Conservation (phyloP, 305 asterid species). For the Solanum hybrid region DNA sequence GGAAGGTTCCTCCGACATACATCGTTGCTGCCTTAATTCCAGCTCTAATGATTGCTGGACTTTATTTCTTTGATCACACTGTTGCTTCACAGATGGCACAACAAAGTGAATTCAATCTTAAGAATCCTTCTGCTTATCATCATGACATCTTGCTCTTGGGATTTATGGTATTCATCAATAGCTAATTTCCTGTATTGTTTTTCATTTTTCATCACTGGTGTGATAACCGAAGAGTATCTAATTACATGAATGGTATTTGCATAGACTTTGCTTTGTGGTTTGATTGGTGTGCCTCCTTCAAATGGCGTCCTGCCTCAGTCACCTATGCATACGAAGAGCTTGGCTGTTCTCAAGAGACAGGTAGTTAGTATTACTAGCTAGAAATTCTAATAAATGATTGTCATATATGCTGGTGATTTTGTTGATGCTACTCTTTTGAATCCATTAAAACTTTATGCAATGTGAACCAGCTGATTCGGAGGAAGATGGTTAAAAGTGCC, state of each 20-base stretch:
- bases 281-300: constrained; percentile 75
- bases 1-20: constrained; percentile 37
- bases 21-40: constrained; percentile 57
- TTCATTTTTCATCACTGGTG: background rate
- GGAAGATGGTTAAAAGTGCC: constrained; percentile 56
- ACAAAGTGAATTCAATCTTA: constrained; percentile 65
- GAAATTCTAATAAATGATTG: background rate
- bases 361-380: constrained; percentile 7
- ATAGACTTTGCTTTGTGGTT: constrained; percentile 54
- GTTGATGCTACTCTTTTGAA: background rate
- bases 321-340: constrained; percentile 16
- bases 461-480: constrained; percentile 33
- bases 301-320: constrained; percentile 88
- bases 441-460: background rate
- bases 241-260: background rate
- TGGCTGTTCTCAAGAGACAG: constrained; percentile 60
- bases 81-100: constrained; percentile 81
- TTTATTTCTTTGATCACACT: constrained; percentile 77
- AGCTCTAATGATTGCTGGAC: constrained; percentile 64
- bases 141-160: constrained; percentile 50
- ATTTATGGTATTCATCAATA: constrained; percentile 35
- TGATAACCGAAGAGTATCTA: background rate
- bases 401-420: background rate
- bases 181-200: background rate
- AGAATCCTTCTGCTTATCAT: constrained; percentile 33